Evolutionary conservation across 768 basidiomycete species (phyloP).

Genomic region (Lactarius akahatsu): DNA sequence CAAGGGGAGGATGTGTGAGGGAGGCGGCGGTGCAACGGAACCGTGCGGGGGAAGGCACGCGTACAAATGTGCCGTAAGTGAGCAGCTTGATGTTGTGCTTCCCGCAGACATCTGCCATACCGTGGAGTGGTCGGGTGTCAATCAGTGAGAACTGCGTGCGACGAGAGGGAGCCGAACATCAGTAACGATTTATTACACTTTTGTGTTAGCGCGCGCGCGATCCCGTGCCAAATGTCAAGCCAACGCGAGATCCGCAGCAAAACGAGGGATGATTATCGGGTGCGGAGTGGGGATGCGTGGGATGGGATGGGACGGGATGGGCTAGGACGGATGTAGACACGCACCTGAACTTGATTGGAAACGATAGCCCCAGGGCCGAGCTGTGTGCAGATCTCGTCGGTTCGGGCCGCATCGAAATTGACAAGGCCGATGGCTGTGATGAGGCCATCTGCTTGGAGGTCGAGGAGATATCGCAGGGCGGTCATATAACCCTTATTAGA

Average conservation of each 20-base stretch:
- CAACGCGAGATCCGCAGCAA: background rate
- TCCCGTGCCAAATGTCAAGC: no score
- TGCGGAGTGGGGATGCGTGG: background rate
- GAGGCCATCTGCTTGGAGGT: constrained; percentile 57
- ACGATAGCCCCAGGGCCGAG: constrained; percentile 70
- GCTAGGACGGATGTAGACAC: constrained; percentile 14
- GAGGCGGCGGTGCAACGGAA: constrained; percentile 11
- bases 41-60: constrained; percentile 31
- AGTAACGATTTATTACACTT: background rate
- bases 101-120: constrained; percentile 74
- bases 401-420: constrained; percentile 75
- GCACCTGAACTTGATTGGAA: constrained; percentile 82
- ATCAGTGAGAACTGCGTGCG: constrained; percentile 70
- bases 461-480: constrained; percentile 51
- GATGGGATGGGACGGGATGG: background rate
- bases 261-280: background rate
- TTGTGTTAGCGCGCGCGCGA: background rate
- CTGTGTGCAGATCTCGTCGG: constrained; percentile 77
- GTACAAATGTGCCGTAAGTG: constrained; percentile 79
- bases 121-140: constrained; percentile 73
- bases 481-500: constrained; percentile 48
- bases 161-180: background rate
- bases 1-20: background rate
- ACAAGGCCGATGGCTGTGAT: constrained; percentile 71
- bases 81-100: constrained; percentile 71